Evolutionary conservation across 768 basidiomycete genomes (phyloP), one percentile per base, ranked within the genome.

Genomic region (Russula compacta): DNA sequence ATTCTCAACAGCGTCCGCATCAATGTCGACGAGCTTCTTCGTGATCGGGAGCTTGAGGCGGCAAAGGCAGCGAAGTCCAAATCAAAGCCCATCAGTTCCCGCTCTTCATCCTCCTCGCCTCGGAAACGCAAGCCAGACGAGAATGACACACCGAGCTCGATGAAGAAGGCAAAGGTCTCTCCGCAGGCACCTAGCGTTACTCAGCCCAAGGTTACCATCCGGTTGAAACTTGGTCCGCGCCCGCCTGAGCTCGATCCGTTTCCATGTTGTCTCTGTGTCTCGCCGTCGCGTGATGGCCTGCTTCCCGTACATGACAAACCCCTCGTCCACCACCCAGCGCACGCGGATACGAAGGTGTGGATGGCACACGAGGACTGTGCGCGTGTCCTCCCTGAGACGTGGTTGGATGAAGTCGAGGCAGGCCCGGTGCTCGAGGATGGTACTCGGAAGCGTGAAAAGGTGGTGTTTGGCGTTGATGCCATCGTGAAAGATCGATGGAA

Each of bases 401-500:
- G 92, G 86, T 82, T 95, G 24, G 92, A 93, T 68, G 83, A 83
- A 44, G 69, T 86, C 6, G 81, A 83, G 43, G 72, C 69, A 1
- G 70, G 66, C 4, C 69, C 66, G 11, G 52, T 65, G 11, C 59
- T 66, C 17, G 67, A 63, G 2, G 70, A 75, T 66, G 78, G 78
- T 0, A 69, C 66, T 7, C 64, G 60, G 21, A 64, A 56, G 42
- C 79, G 71, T 66, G 80, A 81, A 69, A 75, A 72, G 58, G 78
- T 81, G 59, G 86, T 97, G 0, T 87, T 87, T 68, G 95, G 95
- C 3, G 89, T 91, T 24, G 89, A 92, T 68, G 84, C 80, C 8
- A 91, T 99, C 65, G 89, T 89, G 11, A 92, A 85, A 70, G 95
- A 90, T 71, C 77, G 97, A 33, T 99, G 97, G 97, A 87, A 86